Percentiles rank a stretch among this genome's conserved stretches.
phyloP scores from a whole-genome alignment of 805 yeast genomes.

The Suhomyces emberorum region DNA sequence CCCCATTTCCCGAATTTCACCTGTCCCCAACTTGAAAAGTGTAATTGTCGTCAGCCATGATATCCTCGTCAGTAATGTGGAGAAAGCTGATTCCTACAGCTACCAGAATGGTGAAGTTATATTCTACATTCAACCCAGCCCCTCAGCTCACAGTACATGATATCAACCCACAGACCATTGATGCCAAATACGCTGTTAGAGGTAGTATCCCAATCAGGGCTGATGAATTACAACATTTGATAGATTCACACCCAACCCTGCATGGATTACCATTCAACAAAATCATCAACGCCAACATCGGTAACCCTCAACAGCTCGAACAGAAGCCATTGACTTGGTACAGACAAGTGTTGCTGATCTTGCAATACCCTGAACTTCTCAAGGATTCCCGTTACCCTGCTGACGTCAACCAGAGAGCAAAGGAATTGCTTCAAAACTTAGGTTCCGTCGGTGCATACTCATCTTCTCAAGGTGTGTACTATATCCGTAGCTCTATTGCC shows the following conservation, averaged over 20 bases:
- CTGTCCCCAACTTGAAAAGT: background rate
- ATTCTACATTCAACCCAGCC: slow-evolving; percentile 17
- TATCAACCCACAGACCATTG: slow-evolving; percentile 69
- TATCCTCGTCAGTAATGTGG: background rate
- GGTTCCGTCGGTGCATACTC: slow-evolving; percentile 96
- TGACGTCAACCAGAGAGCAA: slow-evolving; percentile 77
- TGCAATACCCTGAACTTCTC: slow-evolving; percentile 76
- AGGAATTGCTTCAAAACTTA: slow-evolving; percentile 51
- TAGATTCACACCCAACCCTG: slow-evolving; percentile 47
- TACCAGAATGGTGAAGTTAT: background rate
- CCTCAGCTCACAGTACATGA: slow-evolving; percentile 32
- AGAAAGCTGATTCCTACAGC: background rate
- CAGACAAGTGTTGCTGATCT: slow-evolving; percentile 80
- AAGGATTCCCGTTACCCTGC: slow-evolving; percentile 41
- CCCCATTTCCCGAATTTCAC: background rate
- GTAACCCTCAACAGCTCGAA: slow-evolving; percentile 96
- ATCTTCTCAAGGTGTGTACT: slow-evolving; percentile 81
- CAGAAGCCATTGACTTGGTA: slow-evolving; percentile 95
- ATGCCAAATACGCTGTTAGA: slow-evolving; percentile 94
- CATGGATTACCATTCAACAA: slow-evolving; percentile 68
- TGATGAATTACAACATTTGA: slow-evolving; percentile 66
- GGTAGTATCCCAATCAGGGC: slow-evolving; percentile 94
- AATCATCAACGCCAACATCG: slow-evolving; percentile 89
- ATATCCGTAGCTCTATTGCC: slow-evolving; percentile 76
- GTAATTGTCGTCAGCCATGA: background rate